Evolutionary conservation across 306 rosid genomes (phyloP).

Genomic region (Casuarina equisetifolia): DNA sequence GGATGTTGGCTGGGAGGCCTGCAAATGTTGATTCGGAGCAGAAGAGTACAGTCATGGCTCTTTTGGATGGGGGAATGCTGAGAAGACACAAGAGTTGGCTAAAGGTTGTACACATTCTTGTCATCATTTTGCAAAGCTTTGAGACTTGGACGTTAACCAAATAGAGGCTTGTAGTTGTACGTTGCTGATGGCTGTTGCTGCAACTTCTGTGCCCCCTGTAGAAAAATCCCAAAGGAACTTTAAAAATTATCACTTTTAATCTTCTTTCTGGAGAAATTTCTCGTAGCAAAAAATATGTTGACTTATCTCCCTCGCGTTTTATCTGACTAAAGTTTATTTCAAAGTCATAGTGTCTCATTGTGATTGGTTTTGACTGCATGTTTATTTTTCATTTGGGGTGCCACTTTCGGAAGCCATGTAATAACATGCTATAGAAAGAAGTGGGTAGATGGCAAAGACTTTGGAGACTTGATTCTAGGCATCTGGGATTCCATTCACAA

Average conservation of each 20-base stretch:
- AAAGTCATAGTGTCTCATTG: not conserved
- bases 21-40: slow-evolving; percentile 51
- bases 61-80: slow-evolving; percentile 92
- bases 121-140: slow-evolving; percentile 10
- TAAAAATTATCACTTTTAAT: not conserved
- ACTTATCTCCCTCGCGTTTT: not conserved
- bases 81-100: slow-evolving; percentile 90
- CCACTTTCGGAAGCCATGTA: not conserved
- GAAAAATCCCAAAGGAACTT: not conserved
- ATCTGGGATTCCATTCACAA: not conserved
- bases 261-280: not conserved
- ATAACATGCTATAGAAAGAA: not conserved
- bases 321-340: slow-evolving; percentile 15
- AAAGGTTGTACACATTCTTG: slow-evolving; percentile 49
- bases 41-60: slow-evolving; percentile 79
- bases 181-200: slow-evolving; percentile 12
- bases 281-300: slow-evolving; percentile 4
- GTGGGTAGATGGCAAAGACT: not conserved
- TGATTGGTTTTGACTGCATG: not conserved
- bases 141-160: slow-evolving; percentile 17
- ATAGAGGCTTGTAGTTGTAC: not conserved
- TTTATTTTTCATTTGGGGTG: not conserved
- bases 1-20: slow-evolving; percentile 72
- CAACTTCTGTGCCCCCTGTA: slow-evolving; percentile 2
- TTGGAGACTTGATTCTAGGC: not conserved